Conservation (phyloP, 2,329 filamentous ascomycete species). For the Aspergillus costaricaensis region DNA sequence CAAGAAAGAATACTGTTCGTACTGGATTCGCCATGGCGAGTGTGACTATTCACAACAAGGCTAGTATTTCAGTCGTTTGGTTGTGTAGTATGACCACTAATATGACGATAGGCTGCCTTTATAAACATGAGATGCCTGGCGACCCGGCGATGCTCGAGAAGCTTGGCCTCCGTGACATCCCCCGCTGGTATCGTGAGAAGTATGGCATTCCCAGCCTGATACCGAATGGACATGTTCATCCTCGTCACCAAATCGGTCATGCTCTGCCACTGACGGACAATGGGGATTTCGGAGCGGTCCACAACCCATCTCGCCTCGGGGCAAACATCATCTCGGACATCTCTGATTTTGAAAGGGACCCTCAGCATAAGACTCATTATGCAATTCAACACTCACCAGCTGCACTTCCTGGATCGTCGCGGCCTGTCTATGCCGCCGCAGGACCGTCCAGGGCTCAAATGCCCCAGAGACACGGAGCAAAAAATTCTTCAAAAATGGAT, state of each 20-base stretch:
- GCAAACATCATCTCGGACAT: slow-evolving; percentile 12
- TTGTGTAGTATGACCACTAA: slow-evolving; percentile 6
- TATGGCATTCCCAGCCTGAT: slow-evolving; percentile 33
- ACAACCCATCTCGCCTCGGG: slow-evolving; percentile 21
- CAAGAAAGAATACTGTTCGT: slow-evolving; percentile 80
- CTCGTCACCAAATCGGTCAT: slow-evolving; percentile 17
- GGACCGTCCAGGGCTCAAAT: slow-evolving; percentile 10
- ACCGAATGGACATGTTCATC: slow-evolving; percentile 20
- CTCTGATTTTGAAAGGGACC: slow-evolving; percentile 15
- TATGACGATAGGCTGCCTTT: slow-evolving; percentile 65
- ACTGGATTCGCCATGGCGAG: slow-evolving; percentile 83
- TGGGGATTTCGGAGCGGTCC: slow-evolving; percentile 17
- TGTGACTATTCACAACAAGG: slow-evolving; percentile 82
- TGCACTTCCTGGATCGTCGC: slow-evolving; percentile 11
- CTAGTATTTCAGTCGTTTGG: slow-evolving; percentile 16
- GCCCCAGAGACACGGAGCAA: slow-evolving; percentile 18
- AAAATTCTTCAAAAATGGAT: slow-evolving; percentile 23
- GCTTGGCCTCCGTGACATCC: slow-evolving; percentile 65
- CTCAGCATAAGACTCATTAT: slow-evolving; percentile 17
- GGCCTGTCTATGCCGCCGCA: slow-evolving; percentile 5
- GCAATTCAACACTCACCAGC: slow-evolving; percentile 13
- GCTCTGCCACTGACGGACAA: slow-evolving; percentile 24
- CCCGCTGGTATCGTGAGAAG: slow-evolving; percentile 60
- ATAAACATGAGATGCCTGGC: slow-evolving; percentile 85
- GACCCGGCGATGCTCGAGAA: slow-evolving; percentile 65